These are phyloP conservation scores for Tuber brumale DNA, from an alignment of 495 filamentous ascomycete genomes.

Conservation along the genomic window DNA sequence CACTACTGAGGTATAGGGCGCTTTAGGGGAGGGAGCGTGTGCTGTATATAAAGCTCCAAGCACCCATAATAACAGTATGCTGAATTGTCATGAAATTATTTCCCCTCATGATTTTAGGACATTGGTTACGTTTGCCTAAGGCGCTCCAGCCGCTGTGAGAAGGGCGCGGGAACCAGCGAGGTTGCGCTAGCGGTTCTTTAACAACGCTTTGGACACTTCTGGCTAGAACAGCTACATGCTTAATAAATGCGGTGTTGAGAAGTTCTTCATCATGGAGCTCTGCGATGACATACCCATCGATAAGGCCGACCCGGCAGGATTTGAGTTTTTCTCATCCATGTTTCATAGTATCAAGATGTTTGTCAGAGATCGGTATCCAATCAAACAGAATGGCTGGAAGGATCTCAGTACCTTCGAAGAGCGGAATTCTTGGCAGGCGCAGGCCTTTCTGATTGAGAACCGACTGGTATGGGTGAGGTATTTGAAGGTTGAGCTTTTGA, in stretches of 20 bases:
- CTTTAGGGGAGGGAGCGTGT: background rate
- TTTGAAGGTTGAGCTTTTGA: slow-evolving; percentile 80
- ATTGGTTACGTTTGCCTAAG: background rate
- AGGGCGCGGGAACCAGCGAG: too few relatives aligned
- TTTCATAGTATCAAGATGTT: slow-evolving; percentile 82
- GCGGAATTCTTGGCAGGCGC: slow-evolving; percentile 82
- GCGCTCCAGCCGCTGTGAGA: background rate
- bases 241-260: slow-evolving; percentile 75
- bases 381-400: slow-evolving; percentile 86
- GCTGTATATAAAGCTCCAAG: slow-evolving; percentile 2
- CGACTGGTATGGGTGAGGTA: slow-evolving; percentile 94
- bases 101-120: background rate
- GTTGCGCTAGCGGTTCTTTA: too few relatives aligned
- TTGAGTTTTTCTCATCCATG: slow-evolving; percentile 94
- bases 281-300: slow-evolving; percentile 92
- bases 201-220: too few relatives aligned
- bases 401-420: slow-evolving; percentile 82
- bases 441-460: slow-evolving; percentile 86
- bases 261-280: slow-evolving; percentile 85
- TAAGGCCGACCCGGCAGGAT: slow-evolving; percentile 91
- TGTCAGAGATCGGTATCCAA: slow-evolving; percentile 86
- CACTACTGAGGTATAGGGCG: background rate
- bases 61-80: background rate
- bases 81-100: slow-evolving; percentile 1
- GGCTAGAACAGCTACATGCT: slow-evolving; percentile 71